Evolutionary conservation across 2,329 filamentous ascomycete species (phyloP), one percentile per base, ranked within the genome.

Genomic region (Sporothrix phasma): DNA sequence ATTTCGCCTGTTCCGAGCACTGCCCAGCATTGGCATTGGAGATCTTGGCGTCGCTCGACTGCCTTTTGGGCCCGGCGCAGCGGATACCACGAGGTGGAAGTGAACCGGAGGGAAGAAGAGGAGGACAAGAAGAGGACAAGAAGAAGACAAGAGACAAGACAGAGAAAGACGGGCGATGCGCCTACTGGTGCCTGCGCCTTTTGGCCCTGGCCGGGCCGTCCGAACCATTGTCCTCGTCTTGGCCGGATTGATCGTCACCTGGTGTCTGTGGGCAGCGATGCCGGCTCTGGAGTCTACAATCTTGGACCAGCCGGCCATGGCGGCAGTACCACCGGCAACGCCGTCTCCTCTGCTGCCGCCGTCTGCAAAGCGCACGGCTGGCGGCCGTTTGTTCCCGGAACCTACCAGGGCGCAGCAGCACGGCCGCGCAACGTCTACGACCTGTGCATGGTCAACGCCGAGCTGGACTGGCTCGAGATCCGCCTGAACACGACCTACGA

Each of bases 401-500:
- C 34, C 8, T n/a, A 2, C 22, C 31, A 37, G 45, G 31, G 24
- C 53, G 24, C 37, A 1, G 26, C 63, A 17, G 46, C 17, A 15
- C 43, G 43, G 3, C 69, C 70, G 54, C 78, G 82, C 60, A 84
- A 82, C 70, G 75, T 85, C 37, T 85, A 84, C 71, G 85, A 88
- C 70, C 76, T 88, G 1, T 77, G 86, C 69, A 80, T 87, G 77
- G 73, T 87, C 68, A 86, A 84, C 68, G 81, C 78, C 2, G 85
- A 88, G 73, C 76, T 88, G 13, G 85, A 88, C 73, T 85, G 83
- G 79, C 77, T 88, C 47, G 85, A 88, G 71, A 82, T 88, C 56
- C 81, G 84, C 11, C 76, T 88, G 3, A 78, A 84, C 69, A 81
- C 81, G 2, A 78, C 85, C 17, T 80, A 81, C 64, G 72, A 80